Base-by-base conservation (phyloP, 768 basidiomycete species). In the Artomyces pyxidatus region DNA sequence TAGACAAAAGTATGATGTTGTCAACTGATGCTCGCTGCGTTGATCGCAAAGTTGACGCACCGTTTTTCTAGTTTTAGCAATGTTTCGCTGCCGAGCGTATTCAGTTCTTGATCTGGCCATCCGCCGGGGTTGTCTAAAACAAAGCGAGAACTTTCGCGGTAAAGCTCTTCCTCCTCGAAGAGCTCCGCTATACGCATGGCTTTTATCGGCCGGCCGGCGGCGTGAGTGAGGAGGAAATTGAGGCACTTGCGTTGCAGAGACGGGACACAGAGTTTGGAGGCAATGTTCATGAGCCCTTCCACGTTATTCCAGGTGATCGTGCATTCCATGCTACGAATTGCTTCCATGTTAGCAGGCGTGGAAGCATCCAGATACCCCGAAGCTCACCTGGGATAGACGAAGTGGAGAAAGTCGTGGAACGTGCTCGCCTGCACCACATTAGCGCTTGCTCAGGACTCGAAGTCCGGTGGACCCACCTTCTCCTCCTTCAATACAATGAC, bases 221-320 rank as follows among this genome's bases (percentile, higher is more conserved):
- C 93, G 56, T 94, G 91, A 0, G 89, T 90, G 40, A 96, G 77
- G 26, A 97, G 76, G 67, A 96, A 97, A 3, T 78, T 80, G 26
- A 88, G 75, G 64, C 91, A 95, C 60, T 88, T 81, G 37, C 77
- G 76, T 60, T 90, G 87, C 35, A 96, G 72, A 3, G 85, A 71
- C 2, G 88, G 83, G 4, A 89, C 87, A 53, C 86, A 87, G 48
- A 95, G 80, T 61, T 92, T 94, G 65, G 88, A 82, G 2, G 90
- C 83, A 19, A 95, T 85, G 60, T 93, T 89, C 80, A 93, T 86
- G 37, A 91, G 75, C 35, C 85, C 84, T 58, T 90, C 91, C 23
- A 91, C 94, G 63, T 96, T 96, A 58, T 89, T 88, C 90, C 93
- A 97, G 0, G 89, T 86, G 47, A 95, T 92, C 8, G 88, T 88